Percentiles rank a stretch among this genome's conserved stretches.
These are phyloP conservation scores for Guadua angustifolia DNA, from an alignment of 176 grass and related monocot species.

Conservation along the genomic window DNA sequence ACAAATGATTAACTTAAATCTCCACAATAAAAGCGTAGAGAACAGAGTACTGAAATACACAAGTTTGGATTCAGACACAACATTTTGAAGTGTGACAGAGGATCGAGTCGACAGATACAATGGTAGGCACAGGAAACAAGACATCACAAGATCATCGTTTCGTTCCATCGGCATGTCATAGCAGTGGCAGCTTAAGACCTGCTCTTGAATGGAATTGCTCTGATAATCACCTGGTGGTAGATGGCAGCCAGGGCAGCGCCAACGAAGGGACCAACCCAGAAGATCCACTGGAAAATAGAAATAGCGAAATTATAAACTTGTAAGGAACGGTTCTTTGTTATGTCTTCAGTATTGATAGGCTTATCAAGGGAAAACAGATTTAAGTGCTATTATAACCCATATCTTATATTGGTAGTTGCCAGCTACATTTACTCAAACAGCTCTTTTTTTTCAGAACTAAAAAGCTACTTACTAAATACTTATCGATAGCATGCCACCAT, in stretches of 20 bases:
- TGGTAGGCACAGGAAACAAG: slow-evolving; percentile 23
- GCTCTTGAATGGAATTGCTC: slow-evolving; percentile 95
- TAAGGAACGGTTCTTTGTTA: slow-evolving; percentile 1
- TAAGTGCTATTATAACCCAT: neutral
- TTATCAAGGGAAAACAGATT: neutral
- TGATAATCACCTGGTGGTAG: slow-evolving; percentile 98
- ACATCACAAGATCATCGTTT: slow-evolving; percentile 26
- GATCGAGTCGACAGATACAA: slow-evolving; percentile 36
- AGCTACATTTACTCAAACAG: neutral
- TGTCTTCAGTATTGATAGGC: neutral
- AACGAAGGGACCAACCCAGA: slow-evolving; percentile 96
- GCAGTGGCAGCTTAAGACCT: slow-evolving; percentile 56
- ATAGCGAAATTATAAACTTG: neutral
- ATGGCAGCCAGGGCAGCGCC: slow-evolving; percentile 87
- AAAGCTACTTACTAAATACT: neutral
- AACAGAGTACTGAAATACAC: slow-evolving; percentile 39
- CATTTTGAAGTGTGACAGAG: slow-evolving; percentile 25
- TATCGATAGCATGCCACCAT: neutral
- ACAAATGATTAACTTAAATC: slow-evolving; percentile 41
- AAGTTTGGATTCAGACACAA: slow-evolving; percentile 25
- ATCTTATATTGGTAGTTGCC: neutral
- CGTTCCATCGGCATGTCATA: slow-evolving; percentile 1
- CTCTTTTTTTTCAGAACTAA: neutral
- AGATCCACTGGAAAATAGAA: slow-evolving; percentile 74
- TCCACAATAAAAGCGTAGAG: slow-evolving; percentile 35